Percentiles rank a stretch among this genome's conserved stretches.
phyloP scores from a whole-genome alignment of 1,139 yeast genomes.

The Diutina neorugosa region DNA sequence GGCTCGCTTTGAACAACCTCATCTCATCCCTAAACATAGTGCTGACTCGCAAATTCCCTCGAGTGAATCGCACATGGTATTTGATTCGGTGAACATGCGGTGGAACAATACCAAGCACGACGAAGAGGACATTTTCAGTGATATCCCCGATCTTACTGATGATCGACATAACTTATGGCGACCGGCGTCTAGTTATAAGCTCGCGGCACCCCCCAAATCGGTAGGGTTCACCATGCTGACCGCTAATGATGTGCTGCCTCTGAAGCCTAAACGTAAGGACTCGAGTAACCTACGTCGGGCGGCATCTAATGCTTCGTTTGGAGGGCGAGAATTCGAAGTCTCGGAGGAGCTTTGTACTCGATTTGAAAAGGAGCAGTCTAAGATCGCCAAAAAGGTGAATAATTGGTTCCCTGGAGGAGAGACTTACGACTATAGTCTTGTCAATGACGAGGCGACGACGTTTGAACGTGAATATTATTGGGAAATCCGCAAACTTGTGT shows the following conservation, averaged over 20 bases:
- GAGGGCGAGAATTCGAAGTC: background rate
- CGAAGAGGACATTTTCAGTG: background rate
- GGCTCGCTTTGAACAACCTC: slow-evolving; percentile 1
- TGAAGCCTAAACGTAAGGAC: background rate
- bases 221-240: background rate
- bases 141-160: slow-evolving; percentile 2
- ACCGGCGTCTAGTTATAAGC: background rate
- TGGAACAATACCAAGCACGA: background rate
- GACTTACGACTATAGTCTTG: background rate
- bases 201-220: slow-evolving; percentile 1
- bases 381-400: slow-evolving; percentile 1
- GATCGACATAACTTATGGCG: background rate
- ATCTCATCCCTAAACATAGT: background rate
- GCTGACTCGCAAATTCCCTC: background rate
- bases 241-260: background rate
- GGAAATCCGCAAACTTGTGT: slow-evolving; percentile 1
- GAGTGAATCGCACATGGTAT: background rate
- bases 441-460: background rate
- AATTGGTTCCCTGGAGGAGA: slow-evolving; percentile 1
- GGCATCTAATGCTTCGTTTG: background rate
- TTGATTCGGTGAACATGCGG: background rate
- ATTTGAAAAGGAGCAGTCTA: background rate
- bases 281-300: background rate
- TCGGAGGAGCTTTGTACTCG: background rate
- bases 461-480: background rate